phyloP scores from a whole-genome alignment of 164 flowering plant genomes.

The Berberis thunbergii region DNA sequence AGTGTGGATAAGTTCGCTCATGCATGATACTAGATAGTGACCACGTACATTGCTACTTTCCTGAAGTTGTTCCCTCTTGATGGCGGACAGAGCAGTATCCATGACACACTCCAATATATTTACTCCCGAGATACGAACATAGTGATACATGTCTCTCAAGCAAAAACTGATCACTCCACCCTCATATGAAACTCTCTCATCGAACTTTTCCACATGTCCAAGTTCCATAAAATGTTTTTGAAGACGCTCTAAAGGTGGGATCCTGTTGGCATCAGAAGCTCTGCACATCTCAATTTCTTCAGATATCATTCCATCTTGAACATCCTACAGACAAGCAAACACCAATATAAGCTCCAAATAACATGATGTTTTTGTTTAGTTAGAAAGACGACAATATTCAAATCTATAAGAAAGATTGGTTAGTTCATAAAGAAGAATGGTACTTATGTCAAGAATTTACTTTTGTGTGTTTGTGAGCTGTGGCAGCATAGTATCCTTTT shows the following conservation, averaged over 20 bases:
- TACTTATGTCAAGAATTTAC: too few relatives aligned
- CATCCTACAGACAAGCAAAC: conserved; percentile 34
- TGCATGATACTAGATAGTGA: conserved; percentile 5
- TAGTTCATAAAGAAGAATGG: too few relatives aligned
- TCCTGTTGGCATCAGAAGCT: conserved; percentile 36
- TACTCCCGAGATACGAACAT: conserved; percentile 78
- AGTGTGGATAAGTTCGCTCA: not conserved
- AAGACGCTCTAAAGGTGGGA: conserved; percentile 67
- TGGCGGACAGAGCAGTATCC: conserved; percentile 65
- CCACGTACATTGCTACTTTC: conserved; percentile 80
- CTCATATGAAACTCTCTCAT: conserved; percentile 15
- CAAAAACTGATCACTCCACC: conserved; percentile 39
- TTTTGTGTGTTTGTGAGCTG: too few relatives aligned
- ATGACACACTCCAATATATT: conserved; percentile 73
- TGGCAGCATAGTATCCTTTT: too few relatives aligned
- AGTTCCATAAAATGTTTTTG: conserved; percentile 25
- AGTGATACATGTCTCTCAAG: conserved; percentile 82
- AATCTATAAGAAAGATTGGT: too few relatives aligned
- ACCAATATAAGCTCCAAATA: conserved; percentile 1
- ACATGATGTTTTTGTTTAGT: not conserved
- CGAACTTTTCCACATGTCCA: conserved; percentile 15
- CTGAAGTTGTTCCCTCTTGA: conserved; percentile 67
- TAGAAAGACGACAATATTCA: too few relatives aligned
- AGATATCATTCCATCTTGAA: conserved; percentile 66
- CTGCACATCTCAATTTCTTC: conserved; percentile 53